phyloP scores from a whole-genome alignment of 129 eudicot species.

The Smallanthus sonchifolius region DNA sequence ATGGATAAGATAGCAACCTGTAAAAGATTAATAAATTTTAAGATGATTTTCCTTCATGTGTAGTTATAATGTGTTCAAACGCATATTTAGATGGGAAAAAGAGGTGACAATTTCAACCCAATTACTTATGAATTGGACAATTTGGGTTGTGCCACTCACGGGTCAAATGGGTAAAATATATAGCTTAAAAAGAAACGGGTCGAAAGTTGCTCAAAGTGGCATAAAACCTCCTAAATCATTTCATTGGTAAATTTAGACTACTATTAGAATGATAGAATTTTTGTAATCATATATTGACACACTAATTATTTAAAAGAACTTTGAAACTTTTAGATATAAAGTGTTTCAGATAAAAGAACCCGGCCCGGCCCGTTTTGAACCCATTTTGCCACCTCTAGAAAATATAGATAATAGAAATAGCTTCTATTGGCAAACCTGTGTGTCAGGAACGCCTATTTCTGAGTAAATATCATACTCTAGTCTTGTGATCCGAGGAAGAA shows the following conservation, averaged over 20 bases:
- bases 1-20: constrained; percentile 82
- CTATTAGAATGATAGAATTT: neutral
- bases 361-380: neutral
- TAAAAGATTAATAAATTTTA: neutral
- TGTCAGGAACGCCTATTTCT: constrained; percentile 67
- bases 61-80: neutral
- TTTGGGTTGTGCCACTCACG: neutral
- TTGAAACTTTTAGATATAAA: neutral
- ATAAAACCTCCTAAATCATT: neutral
- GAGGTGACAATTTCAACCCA: neutral
- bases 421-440: constrained; percentile 44
- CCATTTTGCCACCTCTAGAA: constrained; percentile 4
- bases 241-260: neutral
- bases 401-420: constrained; percentile 2
- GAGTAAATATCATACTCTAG: constrained; percentile 65
- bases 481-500: constrained; percentile 58
- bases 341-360: neutral
- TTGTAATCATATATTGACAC: neutral
- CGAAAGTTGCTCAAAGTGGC: neutral
- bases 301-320: neutral
- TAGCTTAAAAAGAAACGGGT: neutral
- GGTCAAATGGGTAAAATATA: neutral
- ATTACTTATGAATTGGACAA: neutral
- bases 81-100: neutral
- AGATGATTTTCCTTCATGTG: neutral